Evolutionary conservation across 768 basidiomycete genomes (phyloP).

Genomic region (Pulveroboletus sp.): DNA sequence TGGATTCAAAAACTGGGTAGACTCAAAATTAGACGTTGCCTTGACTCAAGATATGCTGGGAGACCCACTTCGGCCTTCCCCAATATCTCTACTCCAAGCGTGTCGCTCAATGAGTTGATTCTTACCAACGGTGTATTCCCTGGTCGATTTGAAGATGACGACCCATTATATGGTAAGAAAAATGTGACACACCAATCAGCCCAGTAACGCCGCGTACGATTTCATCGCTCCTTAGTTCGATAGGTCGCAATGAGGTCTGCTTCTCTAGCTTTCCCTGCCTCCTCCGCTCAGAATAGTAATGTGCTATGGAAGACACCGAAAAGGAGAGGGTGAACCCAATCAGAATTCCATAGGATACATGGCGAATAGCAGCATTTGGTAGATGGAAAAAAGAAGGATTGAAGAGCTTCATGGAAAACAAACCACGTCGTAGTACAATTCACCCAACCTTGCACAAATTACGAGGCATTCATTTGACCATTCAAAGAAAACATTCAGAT

Average conservation of each 20-base stretch:
- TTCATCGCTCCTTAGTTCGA: conserved; percentile 74
- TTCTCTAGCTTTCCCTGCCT: conserved; percentile 33
- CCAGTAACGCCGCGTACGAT: conserved; percentile 79
- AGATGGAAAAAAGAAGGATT: conserved; percentile 21
- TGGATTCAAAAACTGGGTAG: conserved; percentile 83
- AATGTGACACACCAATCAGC: conserved; percentile 67
- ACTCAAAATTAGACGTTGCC: not conserved
- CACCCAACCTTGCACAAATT: too few relatives aligned
- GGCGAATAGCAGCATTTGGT: conserved; percentile 26
- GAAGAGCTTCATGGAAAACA: conserved; percentile 15
- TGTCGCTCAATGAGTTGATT: conserved; percentile 88
- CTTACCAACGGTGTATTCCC: conserved; percentile 94
- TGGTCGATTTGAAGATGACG: conserved; percentile 25
- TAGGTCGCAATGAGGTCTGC: conserved; percentile 48
- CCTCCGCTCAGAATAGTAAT: conserved; percentile 51
- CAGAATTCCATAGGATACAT: conserved; percentile 52
- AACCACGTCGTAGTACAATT: too few relatives aligned
- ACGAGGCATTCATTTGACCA: too few relatives aligned
- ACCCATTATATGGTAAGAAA: not conserved
- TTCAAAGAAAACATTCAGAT: too few relatives aligned
- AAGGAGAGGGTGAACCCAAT: conserved; percentile 77
- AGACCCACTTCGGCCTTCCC: conserved; percentile 85
- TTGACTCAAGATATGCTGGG: not conserved
- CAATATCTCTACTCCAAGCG: conserved; percentile 89
- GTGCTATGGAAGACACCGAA: conserved; percentile 62